Evolutionary conservation across 2,329 filamentous ascomycete genomes (phyloP).

Genomic region (Colletotrichum chlorophyti): DNA sequence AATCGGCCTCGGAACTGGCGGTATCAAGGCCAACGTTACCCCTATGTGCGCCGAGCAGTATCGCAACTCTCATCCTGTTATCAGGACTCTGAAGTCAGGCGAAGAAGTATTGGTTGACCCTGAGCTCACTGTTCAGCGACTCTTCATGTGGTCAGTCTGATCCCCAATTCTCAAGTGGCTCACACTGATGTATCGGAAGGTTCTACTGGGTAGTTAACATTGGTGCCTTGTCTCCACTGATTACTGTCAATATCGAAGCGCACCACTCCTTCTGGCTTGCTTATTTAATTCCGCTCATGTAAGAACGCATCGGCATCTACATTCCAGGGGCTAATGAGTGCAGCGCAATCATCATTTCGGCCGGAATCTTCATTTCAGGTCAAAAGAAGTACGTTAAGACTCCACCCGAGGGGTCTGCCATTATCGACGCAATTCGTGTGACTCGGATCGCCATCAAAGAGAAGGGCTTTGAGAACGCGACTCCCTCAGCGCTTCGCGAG

Average conservation of each 20-base stretch:
- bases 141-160: constrained; percentile 60
- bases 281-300: constrained; percentile 32
- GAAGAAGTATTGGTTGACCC: constrained; percentile 72
- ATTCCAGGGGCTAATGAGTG: not conserved
- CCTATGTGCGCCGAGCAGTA: constrained; percentile 72
- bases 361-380: constrained; percentile 4
- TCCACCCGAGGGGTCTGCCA: constrained; percentile 12
- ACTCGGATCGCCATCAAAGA: constrained; percentile 32
- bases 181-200: too few species aligned
- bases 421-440: constrained; percentile 28
- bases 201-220: constrained; percentile 65
- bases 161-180: accelerated
- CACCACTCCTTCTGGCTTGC: constrained; percentile 23
- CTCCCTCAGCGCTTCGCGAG: constrained; percentile 28
- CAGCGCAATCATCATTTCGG: constrained; percentile 17
- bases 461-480: constrained; percentile 22
- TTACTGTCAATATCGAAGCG: constrained; percentile 17
- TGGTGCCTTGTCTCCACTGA: constrained; percentile 63
- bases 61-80: constrained; percentile 54
- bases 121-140: constrained; percentile 68
- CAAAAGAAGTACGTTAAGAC: constrained; percentile 21
- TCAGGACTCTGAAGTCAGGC: constrained; percentile 55
- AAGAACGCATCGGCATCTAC: not conserved
- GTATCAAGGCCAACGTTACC: constrained; percentile 71
- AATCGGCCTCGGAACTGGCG: constrained; percentile 71